Evolutionary conservation across 768 basidiomycete species (phyloP).

Genomic region (Phylloporus sp.): DNA sequence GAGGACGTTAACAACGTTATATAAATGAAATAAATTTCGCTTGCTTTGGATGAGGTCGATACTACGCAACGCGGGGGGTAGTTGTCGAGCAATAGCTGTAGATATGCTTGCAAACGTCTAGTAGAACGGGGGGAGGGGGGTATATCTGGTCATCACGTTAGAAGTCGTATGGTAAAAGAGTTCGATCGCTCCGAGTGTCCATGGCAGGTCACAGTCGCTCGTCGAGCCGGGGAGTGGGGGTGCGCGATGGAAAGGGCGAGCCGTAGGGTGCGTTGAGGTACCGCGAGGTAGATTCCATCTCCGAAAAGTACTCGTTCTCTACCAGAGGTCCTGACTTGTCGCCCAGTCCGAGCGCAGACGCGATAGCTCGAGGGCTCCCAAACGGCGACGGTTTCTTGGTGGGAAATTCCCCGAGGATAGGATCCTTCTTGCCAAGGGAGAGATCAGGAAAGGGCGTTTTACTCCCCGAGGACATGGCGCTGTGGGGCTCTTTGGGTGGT

Average conservation of each 20-base stretch:
- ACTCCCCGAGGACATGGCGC: constrained; percentile 31
- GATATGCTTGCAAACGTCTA: constrained; percentile 31
- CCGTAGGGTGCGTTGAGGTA: constrained; percentile 48
- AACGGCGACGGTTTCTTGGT: constrained; percentile 45
- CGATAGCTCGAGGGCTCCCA: constrained; percentile 46
- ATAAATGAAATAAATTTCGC: constrained; percentile 34
- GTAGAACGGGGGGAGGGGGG: constrained; percentile 29
- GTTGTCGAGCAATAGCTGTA: constrained; percentile 32
- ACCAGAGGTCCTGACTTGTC: constrained; percentile 25
- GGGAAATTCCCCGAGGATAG: constrained; percentile 57
- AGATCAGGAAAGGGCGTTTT: constrained; percentile 39
- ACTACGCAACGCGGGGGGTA: constrained; percentile 19
- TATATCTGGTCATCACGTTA: constrained; percentile 33
- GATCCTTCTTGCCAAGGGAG: constrained; percentile 45
- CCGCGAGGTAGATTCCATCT: constrained; percentile 40
- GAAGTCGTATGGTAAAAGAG: constrained; percentile 30
- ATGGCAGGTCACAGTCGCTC: constrained; percentile 25
- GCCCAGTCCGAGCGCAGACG: constrained; percentile 43
- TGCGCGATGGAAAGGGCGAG: constrained; percentile 45
- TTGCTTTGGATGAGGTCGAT: constrained; percentile 24
- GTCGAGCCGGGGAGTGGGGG: constrained; percentile 40
- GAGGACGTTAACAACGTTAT: constrained; percentile 29
- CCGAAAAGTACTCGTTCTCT: constrained; percentile 33
- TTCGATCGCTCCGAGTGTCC: constrained; percentile 16
- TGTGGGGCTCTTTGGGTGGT: constrained; percentile 32